Conservation (phyloP, 1,284 basidiomycete genomes). For the Ganoderma meredithae region DNA sequence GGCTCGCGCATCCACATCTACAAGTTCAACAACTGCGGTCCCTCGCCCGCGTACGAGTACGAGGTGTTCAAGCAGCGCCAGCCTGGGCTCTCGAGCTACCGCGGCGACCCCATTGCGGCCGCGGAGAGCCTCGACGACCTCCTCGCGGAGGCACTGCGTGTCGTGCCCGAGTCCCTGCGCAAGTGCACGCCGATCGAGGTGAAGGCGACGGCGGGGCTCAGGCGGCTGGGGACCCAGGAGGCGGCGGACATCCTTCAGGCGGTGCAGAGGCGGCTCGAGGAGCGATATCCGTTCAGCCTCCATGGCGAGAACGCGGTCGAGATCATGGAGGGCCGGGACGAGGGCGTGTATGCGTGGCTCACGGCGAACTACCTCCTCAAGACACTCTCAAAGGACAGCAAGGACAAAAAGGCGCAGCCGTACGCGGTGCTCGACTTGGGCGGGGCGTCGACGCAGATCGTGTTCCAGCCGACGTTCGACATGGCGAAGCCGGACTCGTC, state of each 20-base stretch:
- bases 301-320: slow-evolving; percentile 70
- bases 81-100: slow-evolving; percentile 83
- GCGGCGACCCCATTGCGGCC: slow-evolving; percentile 66
- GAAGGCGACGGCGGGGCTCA: slow-evolving; percentile 94
- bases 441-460: slow-evolving; percentile 97
- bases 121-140: slow-evolving; percentile 85
- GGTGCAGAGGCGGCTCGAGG: slow-evolving; percentile 71
- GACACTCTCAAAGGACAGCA: slow-evolving; percentile 68
- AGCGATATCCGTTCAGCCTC: slow-evolving; percentile 80
- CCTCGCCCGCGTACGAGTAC: slow-evolving; percentile 87
- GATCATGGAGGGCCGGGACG: slow-evolving; percentile 97
- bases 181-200: slow-evolving; percentile 90
- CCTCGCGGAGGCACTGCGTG: slow-evolving; percentile 80
- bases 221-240: slow-evolving; percentile 75
- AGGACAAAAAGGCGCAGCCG: slow-evolving; percentile 56
- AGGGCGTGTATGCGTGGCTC: slow-evolving; percentile 98
- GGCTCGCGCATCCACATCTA: slow-evolving; percentile 98
- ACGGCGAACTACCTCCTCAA: slow-evolving; percentile 94
- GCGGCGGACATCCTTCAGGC: slow-evolving; percentile 82
- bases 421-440: slow-evolving; percentile 97
- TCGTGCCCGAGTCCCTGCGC: slow-evolving; percentile 76
- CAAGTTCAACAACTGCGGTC: slow-evolving; percentile 93
- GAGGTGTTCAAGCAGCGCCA: slow-evolving; percentile 90
- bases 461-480: slow-evolving; percentile 87
- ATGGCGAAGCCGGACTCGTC: slow-evolving; percentile 50